phyloP scores from a whole-genome alignment of 1,139 yeast species.

The Taphrina betulina region DNA sequence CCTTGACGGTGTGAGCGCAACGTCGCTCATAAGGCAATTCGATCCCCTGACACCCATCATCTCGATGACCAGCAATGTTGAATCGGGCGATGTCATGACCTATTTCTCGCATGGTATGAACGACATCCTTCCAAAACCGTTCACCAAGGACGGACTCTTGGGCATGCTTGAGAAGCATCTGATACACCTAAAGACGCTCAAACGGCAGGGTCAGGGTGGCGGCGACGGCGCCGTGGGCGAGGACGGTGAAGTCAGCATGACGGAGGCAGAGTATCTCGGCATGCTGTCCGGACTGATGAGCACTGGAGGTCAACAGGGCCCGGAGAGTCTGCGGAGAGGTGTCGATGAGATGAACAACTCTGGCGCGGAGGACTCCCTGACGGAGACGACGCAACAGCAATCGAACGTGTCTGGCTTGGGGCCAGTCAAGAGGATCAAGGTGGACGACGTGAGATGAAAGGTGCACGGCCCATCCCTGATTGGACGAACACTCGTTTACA shows the following conservation, averaged over 20 bases:
- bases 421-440: too few species aligned
- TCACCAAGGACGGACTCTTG: conserved; percentile 78
- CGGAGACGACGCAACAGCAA: too few species aligned
- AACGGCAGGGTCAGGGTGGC: conserved; percentile 39
- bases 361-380: background rate
- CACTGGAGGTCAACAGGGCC: too few species aligned
- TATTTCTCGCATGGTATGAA: conserved; percentile 83
- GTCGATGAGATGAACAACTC: conserved; percentile 1
- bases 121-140: conserved; percentile 88
- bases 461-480: too few species aligned
- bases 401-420: too few species aligned
- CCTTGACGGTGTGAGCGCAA: conserved; percentile 90
- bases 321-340: background rate
- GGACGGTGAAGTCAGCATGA: conserved; percentile 5
- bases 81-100: conserved; percentile 73
- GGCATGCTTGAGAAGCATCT: conserved; percentile 71
- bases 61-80: conserved; percentile 90
- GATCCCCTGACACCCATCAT: conserved; percentile 84
- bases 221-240: conserved; percentile 43
- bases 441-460: too few species aligned
- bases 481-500: too few species aligned
- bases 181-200: conserved; percentile 41
- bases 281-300: conserved; percentile 32
- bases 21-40: conserved; percentile 77
- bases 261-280: conserved; percentile 29